Evolutionary conservation across 177 flowering plant species (phyloP).

Genomic region (Telopea speciosissima): DNA sequence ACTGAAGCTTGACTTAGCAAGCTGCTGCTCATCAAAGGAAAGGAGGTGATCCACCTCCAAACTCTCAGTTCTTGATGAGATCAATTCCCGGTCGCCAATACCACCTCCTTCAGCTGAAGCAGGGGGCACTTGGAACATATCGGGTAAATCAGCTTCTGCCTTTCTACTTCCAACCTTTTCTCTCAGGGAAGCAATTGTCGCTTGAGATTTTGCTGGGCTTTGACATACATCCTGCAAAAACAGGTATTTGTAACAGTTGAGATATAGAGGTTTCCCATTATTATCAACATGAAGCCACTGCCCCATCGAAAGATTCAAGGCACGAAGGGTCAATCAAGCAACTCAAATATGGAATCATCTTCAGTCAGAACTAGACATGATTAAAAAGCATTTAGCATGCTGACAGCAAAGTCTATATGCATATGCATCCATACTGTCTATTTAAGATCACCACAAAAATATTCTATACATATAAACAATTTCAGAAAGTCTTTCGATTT

Average conservation of each 20-base stretch:
- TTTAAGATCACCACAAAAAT: no score
- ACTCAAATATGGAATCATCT: no score
- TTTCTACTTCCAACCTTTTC: slow-evolving; percentile 18
- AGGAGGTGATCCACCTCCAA: slow-evolving; percentile 43
- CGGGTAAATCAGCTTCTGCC: slow-evolving; percentile 23
- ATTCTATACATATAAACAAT: no score
- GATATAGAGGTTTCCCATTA: no score
- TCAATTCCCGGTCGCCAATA: slow-evolving; percentile 29
- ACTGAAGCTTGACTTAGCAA: slow-evolving; percentile 17
- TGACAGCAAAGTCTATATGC: no score
- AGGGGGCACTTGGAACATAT: slow-evolving; percentile 35
- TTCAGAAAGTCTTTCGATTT: no score
- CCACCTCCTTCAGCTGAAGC: slow-evolving; percentile 19
- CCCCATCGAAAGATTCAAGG: no score
- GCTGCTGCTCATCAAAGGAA: slow-evolving; percentile 28
- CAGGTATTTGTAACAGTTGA: not conserved
- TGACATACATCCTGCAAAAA: slow-evolving; percentile 28
- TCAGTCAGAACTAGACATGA: no score
- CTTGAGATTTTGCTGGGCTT: slow-evolving; percentile 9
- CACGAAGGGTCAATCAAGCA: no score
- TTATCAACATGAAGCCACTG: no score
- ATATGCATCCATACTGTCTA: no score
- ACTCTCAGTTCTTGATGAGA: slow-evolving; percentile 61
- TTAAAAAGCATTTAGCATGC: no score
- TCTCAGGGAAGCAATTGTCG: slow-evolving; percentile 18